A percentile compares a stretch with the other conserved stretches of the same genome.
phyloP scores from a whole-genome alignment of 106 monocot species.

The Hemerocallis citrina region DNA sequence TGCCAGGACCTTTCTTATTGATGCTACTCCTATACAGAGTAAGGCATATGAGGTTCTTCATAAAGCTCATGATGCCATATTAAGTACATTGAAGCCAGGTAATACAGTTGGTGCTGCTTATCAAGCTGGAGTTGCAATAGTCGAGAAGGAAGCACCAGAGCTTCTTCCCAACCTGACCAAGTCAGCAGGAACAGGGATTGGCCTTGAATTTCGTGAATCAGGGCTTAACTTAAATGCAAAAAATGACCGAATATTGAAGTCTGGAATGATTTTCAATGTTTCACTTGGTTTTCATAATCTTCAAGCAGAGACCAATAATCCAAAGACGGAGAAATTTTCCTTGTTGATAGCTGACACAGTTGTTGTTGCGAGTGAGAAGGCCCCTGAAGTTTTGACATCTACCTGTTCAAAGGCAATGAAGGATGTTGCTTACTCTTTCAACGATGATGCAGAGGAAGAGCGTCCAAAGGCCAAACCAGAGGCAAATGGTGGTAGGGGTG shows the following conservation, averaged over 20 bases:
- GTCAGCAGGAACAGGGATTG: conserved; percentile 91
- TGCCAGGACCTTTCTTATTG: conserved; percentile 80
- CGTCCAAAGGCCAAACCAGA: conserved; percentile 19
- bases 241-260: conserved; percentile 50
- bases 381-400: conserved; percentile 62
- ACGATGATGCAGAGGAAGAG: conserved; percentile 57
- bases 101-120: conserved; percentile 65
- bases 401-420: conserved; percentile 63
- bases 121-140: conserved; percentile 55
- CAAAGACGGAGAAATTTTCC: conserved; percentile 75
- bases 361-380: conserved; percentile 41
- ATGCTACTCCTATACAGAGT: conserved; percentile 52
- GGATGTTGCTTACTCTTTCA: conserved; percentile 76
- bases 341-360: conserved; percentile 83
- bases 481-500: background rate
- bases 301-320: conserved; percentile 47
- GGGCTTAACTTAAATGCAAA: conserved; percentile 59
- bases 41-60: conserved; percentile 83
- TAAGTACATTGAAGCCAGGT: conserved; percentile 57
- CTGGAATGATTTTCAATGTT: conserved; percentile 90
- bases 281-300: conserved; percentile 92
- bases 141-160: conserved; percentile 67
- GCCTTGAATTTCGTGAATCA: conserved; percentile 92
- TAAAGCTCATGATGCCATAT: conserved; percentile 78
- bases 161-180: conserved; percentile 61